Base-by-base conservation (phyloP, 106 monocot species). In the Gastrodia elata region DNA sequence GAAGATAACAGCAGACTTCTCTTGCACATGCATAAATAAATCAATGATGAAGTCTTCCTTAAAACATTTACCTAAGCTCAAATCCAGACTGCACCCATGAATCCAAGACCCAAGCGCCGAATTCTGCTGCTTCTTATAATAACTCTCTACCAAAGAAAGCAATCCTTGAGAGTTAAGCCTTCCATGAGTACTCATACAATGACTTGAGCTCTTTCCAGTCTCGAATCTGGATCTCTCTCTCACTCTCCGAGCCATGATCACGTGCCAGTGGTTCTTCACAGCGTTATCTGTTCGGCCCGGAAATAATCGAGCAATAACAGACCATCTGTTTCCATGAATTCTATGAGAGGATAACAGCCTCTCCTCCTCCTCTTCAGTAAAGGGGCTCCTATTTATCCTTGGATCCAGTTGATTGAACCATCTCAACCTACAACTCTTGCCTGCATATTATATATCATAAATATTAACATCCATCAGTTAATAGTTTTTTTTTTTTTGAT, bases 381-480 rank as follows among this genome's bases (percentile, higher is more conserved):
- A 93, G 9, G 93, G 89, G 59, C 82, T 87, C 39, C 89, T 75
- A 73, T 89, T 89, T 57, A 93, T 93, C 65, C 87, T 76, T 24
- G 93, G 93, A 70, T 93, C 93, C 74, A 93, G 75, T 68, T 93
- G 93, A 56, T 93, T 93, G 83, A 89, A 89, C 93, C 93, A 93
- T 80, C 93, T 87, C 81, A 93, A 64, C 75, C 93, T 80, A 71
- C 93, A 93, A 48, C 93, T 93, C 76, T 93, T 93, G 39, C 93
- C 92, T 93, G 82, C 42, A 61, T 61, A 61, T 11, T 1, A 6
- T 61, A 61, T 32, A 61, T 3, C 15, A 44, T 14, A 30, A 32
- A 15, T 32, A 30, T 61, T 61, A 61, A 52, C 6, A 52, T 52
- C 22, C 32, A 61, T 61, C 52, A n/a, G 6, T 52, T 22, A 52